Evolutionary conservation across 345 rosid species (phyloP), one percentile per base, ranked within the genome.

Genomic region (Balakata baccata): DNA sequence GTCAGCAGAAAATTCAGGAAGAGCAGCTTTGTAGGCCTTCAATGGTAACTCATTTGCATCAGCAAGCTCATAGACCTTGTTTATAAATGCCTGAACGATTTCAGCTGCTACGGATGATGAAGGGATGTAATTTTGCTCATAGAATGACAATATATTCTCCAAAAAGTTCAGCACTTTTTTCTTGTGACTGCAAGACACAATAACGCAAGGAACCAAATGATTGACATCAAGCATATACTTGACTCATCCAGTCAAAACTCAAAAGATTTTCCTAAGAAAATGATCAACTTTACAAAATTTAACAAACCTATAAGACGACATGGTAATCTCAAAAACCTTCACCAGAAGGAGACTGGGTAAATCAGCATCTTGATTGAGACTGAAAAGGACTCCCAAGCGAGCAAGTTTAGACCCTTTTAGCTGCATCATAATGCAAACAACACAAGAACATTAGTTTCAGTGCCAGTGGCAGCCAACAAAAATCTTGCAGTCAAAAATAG

Each of bases 311-410:
- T 85, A 90, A 37, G 92, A 83, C 64, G 91, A 82, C 59, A 86
- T 81, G 71, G 97, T 87, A 68, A 82, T 80, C 76, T 89, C 87
- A 79, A 92, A 90, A 66, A 80, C 81, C 88, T 89, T 90, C 74
- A 84, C 75, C 59, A 94, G 86, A 63, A 92, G 87, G 66, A 90
- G 88, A 80, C 84, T 80, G 41, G 84, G 68, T 77, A 84, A 74
- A 82, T 86, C 84, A 71, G 86, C 76, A 79, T 86, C 84, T 69
- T 73, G 76, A 71, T 80, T 82, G 74, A 83, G 84, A 75, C 80
- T 87, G 79, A 92, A 92, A 60, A 94, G 77, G 56, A 90, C 89
- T 80, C 97, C 99, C 75, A 91, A 59, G 70, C 99, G 96, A 78
- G 90, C 92, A 82, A 76, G 72, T 84, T 89, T 89, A 71, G 99